Conservation (phyloP, 306 rosid species). For the Sophora flavescens region DNA sequence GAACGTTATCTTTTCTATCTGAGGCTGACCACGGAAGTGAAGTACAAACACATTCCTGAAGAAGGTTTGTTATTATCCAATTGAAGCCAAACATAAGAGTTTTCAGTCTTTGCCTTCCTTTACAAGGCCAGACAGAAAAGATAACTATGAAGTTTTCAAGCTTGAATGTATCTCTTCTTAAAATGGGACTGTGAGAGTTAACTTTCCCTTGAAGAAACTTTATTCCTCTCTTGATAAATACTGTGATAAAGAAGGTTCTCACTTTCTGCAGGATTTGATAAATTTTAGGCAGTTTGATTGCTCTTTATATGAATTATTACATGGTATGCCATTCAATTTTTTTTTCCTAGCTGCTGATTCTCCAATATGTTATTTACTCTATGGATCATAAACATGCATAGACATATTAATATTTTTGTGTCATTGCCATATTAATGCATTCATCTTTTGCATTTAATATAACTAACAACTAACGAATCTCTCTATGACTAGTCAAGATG, state of each 20-base stretch:
- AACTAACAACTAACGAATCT: neutral
- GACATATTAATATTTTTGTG: slow-evolving; percentile 7
- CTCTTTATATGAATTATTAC: neutral
- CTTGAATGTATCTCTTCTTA: slow-evolving; percentile 15
- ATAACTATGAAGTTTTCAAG: slow-evolving; percentile 23
- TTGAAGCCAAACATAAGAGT: slow-evolving; percentile 10
- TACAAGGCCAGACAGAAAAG: neutral
- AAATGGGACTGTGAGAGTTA: slow-evolving; percentile 3
- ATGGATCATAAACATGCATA: neutral
- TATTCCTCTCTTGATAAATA: neutral
- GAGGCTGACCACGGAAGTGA: slow-evolving; percentile 40
- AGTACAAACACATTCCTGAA: slow-evolving; percentile 22
- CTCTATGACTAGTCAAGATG: slow-evolving; percentile 32
- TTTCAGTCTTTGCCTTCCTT: slow-evolving; percentile 22
- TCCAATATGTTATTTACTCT: slow-evolving; percentile 3
- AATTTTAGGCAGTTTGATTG: slow-evolving; percentile 10
- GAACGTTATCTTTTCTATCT: slow-evolving; percentile 43
- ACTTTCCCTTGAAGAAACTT: slow-evolving; percentile 30
- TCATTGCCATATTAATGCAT: neutral
- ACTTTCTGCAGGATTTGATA: slow-evolving; percentile 17
- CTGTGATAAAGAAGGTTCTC: neutral
- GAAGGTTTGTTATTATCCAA: slow-evolving; percentile 22
- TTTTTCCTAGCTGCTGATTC: too few relatives aligned
- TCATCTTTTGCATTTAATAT: slow-evolving; percentile 12
- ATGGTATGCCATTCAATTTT: neutral